These are phyloP conservation scores for Cordyceps fumosorosea DNA, from an alignment of 2,329 filamentous ascomycete species.

Conservation along the genomic window DNA sequence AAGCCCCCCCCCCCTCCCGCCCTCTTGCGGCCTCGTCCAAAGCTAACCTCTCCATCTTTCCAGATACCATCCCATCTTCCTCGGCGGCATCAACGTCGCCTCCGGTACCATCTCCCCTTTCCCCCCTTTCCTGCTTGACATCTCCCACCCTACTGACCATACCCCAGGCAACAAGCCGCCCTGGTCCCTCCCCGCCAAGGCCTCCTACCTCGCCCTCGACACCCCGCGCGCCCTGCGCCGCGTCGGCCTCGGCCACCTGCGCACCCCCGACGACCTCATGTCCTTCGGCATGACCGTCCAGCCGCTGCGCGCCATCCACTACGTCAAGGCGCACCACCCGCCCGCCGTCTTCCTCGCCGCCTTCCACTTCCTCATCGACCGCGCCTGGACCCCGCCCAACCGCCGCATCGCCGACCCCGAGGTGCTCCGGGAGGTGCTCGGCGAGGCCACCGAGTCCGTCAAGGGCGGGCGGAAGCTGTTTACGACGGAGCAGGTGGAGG, in stretches of 20 bases:
- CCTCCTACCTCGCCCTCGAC: conserved; percentile 44
- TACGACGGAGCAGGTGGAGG: conserved; percentile 41
- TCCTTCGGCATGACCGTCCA: conserved; percentile 37
- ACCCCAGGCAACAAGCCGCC: conserved; percentile 64
- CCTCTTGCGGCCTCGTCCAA: neutral
- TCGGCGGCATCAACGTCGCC: conserved; percentile 58
- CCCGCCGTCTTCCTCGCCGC: conserved; percentile 42
- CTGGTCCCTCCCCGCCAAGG: conserved; percentile 64
- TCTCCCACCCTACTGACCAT: neutral
- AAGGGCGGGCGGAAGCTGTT: conserved; percentile 35
- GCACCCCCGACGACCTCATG: conserved; percentile 38
- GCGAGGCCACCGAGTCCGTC: conserved; percentile 23
- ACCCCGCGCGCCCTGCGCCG: conserved; percentile 31
- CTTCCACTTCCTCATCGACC: conserved; percentile 49
- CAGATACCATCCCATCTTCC: conserved; percentile 65
- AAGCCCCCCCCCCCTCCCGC: conserved; percentile 21
- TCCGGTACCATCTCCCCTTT: conserved; percentile 36
- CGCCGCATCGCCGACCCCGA: conserved; percentile 53
- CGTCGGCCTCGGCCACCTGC: conserved; percentile 30
- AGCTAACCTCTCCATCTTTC: neutral
- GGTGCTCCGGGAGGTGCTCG: conserved; percentile 37
- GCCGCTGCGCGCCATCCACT: conserved; percentile 60
- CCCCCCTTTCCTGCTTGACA: neutral
- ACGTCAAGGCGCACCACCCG: conserved; percentile 55
- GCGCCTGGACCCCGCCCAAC: conserved; percentile 56